Evolutionary conservation across 805 yeast genomes (phyloP).

Genomic region (Candida ascalaphidarum): DNA sequence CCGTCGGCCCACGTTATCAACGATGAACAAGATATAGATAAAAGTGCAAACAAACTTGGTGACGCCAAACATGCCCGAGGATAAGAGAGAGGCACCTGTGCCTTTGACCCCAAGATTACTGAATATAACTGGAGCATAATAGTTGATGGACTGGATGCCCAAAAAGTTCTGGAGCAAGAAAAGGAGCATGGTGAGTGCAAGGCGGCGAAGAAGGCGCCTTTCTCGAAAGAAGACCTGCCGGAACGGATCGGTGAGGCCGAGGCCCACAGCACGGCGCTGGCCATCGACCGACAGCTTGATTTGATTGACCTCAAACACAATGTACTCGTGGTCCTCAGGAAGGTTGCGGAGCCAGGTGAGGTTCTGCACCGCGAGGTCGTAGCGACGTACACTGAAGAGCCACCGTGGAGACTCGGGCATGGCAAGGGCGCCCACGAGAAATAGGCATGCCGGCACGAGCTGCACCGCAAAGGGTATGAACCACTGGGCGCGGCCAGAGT

Average conservation of each 20-base stretch:
- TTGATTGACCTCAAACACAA: constrained; percentile 26
- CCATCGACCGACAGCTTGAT: constrained; percentile 22
- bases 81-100: constrained; percentile 26
- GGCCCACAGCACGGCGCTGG: constrained; percentile 19
- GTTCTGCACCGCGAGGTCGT: constrained; percentile 24
- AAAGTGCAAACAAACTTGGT: constrained; percentile 27
- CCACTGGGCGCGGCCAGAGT: constrained; percentile 22
- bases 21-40: constrained; percentile 24
- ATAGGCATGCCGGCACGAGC: constrained; percentile 27
- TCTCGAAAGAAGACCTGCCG: constrained; percentile 19
- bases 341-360: constrained; percentile 26
- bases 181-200: constrained; percentile 22
- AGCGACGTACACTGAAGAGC: constrained; percentile 20
- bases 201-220: constrained; percentile 16
- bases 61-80: constrained; percentile 33
- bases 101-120: constrained; percentile 28
- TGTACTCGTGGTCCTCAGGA: constrained; percentile 25
- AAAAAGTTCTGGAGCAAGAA: constrained; percentile 30
- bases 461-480: constrained; percentile 32
- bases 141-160: constrained; percentile 32
- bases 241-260: constrained; percentile 26
- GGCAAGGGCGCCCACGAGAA: constrained; percentile 20
- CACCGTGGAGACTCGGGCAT: constrained; percentile 31
- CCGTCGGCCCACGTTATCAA: constrained; percentile 27
- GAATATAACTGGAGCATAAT: constrained; percentile 29